phyloP scores from a whole-genome alignment of 2,329 filamentous ascomycete species.

The Colletotrichum cordylinicola region DNA sequence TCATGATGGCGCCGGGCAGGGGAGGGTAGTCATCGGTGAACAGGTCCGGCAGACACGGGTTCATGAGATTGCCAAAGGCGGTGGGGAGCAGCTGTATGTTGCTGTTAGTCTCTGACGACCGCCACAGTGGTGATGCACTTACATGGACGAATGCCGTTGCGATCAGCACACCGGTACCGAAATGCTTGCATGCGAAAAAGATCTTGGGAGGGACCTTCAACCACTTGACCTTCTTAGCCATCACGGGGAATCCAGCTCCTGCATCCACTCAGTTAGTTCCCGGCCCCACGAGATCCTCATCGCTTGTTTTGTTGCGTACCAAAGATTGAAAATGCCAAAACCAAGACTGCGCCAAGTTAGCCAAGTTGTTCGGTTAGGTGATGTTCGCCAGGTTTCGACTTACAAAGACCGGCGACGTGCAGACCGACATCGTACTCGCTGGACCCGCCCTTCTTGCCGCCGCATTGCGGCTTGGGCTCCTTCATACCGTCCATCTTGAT shows the following conservation, averaged over 20 bases:
- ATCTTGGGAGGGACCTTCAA: slow-evolving; percentile 61
- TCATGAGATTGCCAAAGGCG: slow-evolving; percentile 57
- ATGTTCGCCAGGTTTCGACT: slow-evolving; percentile 25
- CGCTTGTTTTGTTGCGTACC: slow-evolving; percentile 29
- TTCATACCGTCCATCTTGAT: slow-evolving; percentile 31
- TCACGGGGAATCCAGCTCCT: slow-evolving; percentile 58
- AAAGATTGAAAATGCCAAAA: slow-evolving; percentile 43
- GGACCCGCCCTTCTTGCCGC: slow-evolving; percentile 34
- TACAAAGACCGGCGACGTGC: slow-evolving; percentile 47
- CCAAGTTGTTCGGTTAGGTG: neutral
- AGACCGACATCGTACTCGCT: slow-evolving; percentile 46
- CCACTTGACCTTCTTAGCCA: slow-evolving; percentile 61
- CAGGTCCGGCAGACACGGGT: slow-evolving; percentile 63
- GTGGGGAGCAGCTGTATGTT: slow-evolving; percentile 60
- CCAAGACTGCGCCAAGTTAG: slow-evolving; percentile 38
- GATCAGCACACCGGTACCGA: slow-evolving; percentile 74
- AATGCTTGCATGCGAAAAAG: slow-evolving; percentile 70
- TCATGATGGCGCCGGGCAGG: slow-evolving; percentile 70
- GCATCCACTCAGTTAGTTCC: slow-evolving; percentile 13
- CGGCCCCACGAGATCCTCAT: neutral
- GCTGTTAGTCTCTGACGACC: neutral
- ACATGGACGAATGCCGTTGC: slow-evolving; percentile 78
- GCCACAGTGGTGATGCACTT: slow-evolving; percentile 26
- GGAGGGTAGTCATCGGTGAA: slow-evolving; percentile 66
- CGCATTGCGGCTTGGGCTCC: slow-evolving; percentile 43